Base-by-base conservation (phyloP, 306 rosid species). In the Cucumis hystrix region DNA sequence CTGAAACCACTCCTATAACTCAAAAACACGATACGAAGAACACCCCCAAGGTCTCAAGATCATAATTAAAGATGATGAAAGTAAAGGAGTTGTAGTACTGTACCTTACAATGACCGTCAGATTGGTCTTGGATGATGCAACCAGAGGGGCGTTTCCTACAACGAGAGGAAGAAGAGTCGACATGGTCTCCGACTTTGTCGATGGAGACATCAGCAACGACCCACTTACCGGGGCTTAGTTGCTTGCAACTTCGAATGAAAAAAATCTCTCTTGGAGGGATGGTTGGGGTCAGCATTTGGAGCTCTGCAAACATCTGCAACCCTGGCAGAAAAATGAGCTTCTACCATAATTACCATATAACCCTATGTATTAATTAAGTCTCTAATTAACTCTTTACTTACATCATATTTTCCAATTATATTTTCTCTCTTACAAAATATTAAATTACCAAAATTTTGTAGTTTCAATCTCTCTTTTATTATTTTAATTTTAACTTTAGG, bases 101-200 rank as follows among this genome's bases (percentile, higher is more conserved):
- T 88, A 95, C 99, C 90, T 95, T 95, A 87, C 97, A 95, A 78
- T 88, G 97, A 68, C 96, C 97, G 49, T 92, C 89, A 23, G 97
- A 85, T 79, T 87, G 87, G 74, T 92, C 97, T 79, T 95, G 88
- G 52, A 95, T 92, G 78, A 95, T 87, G 87, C 99, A 95, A 80
- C 99, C 99, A 0, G 99, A 95, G n/a, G 99, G 96, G 51, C 93
- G 97, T 86, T 89, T 95, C 80, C 96, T 82, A 82, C 96, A 94
- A 76, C 83, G 87, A 52, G 92, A 88, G 61, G 89, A 84, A 45
- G 96, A 92, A 0, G 89, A 91, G 25, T 90, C 93, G 6, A 89
- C 87, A 73, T 81, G 87, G 51, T 90, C 96, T 85, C 91, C 96
- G 17, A 92, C 91, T 75, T 90, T 86, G 81, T 92, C 93, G 8